phyloP scores from a whole-genome alignment of 2,329 filamentous ascomycete species.

The Penicillium sp. region DNA sequence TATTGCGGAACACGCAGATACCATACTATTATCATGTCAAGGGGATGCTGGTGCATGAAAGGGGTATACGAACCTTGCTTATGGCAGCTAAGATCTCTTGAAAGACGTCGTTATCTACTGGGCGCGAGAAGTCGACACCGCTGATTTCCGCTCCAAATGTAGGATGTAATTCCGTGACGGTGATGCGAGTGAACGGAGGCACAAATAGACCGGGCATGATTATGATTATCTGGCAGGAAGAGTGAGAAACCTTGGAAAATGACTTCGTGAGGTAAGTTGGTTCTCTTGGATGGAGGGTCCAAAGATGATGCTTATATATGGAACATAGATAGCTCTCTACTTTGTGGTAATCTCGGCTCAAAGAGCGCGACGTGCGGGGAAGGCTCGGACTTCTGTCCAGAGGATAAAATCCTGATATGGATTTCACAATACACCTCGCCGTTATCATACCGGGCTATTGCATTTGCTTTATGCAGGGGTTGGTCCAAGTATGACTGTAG shows the following conservation, averaged over 20 bases:
- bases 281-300: too few species aligned
- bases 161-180: conserved; percentile 35
- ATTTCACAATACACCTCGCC: neutral
- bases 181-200: conserved; percentile 31
- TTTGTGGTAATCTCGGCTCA: conserved; percentile 3
- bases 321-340: neutral
- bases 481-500: neutral
- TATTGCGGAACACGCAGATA: conserved; percentile 53
- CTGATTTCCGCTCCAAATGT: conserved; percentile 41
- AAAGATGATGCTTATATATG: neutral
- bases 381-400: conserved; percentile 14
- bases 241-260: too few species aligned
- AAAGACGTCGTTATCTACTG: conserved; percentile 35
- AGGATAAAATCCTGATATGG: neutral
- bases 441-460: neutral
- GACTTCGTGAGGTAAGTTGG: too few species aligned
- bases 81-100: conserved; percentile 37
- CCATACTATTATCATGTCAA: conserved; percentile 48
- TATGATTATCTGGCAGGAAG: neutral
- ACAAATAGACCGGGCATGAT: conserved; percentile 40
- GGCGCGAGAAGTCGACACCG: conserved; percentile 38
- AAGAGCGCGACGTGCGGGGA: conserved; percentile 16
- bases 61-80: conserved; percentile 31
- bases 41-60: neutral
- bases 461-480: neutral